Evolutionary conservation across 1,284 basidiomycete species (phyloP).

Genomic region (Cryptococcus neoformans): DNA sequence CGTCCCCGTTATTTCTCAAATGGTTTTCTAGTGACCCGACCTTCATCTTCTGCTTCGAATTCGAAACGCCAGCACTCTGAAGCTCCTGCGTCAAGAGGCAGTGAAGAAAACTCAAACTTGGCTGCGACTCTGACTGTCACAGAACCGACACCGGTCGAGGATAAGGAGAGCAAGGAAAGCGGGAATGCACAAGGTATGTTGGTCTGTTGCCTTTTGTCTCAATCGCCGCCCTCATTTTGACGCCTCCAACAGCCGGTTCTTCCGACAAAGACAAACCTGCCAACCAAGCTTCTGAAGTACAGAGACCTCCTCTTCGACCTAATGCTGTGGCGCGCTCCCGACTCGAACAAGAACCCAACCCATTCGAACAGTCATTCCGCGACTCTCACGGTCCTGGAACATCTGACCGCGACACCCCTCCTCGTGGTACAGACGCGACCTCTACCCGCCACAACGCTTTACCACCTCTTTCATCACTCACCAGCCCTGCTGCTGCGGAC

Average conservation of each 20-base stretch:
- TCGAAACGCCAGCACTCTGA: background rate
- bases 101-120: background rate
- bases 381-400: constrained; percentile 46
- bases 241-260: background rate
- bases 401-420: constrained; percentile 49
- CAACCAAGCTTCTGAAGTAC: constrained; percentile 1
- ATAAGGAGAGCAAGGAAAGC: constrained; percentile 19
- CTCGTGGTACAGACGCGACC: constrained; percentile 48
- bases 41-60: constrained; percentile 14
- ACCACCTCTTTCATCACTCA: constrained; percentile 80
- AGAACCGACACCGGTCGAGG: constrained; percentile 16
- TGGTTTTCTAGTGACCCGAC: constrained; percentile 7
- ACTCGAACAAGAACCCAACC: constrained; percentile 78
- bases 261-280: background rate
- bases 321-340: constrained; percentile 29
- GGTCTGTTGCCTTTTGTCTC: background rate
- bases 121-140: constrained; percentile 7
- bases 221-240: background rate
- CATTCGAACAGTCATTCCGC: constrained; percentile 92
- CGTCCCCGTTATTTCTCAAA: too few species aligned
- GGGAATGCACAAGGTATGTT: background rate
- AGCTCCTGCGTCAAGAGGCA: background rate
- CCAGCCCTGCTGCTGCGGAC: constrained; percentile 68
- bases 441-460: constrained; percentile 56
- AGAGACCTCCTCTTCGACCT: constrained; percentile 40